Base-by-base conservation (phyloP, 208 protist species). In the Trypanosomatidae sp. region DNA sequence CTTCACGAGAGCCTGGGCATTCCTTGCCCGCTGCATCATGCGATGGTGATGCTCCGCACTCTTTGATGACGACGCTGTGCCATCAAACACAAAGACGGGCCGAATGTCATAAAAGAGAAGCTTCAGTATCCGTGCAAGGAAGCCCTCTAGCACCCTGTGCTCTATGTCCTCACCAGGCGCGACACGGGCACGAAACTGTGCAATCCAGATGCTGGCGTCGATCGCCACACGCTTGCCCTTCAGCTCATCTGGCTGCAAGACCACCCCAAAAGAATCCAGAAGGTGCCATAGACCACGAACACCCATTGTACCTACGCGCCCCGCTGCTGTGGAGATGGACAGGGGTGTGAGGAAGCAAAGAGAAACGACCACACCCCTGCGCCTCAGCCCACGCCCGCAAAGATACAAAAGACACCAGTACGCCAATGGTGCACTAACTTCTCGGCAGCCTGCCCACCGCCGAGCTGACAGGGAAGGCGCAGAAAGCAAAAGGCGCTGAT, bases 41-140 rank as follows among this genome's bases (percentile, higher is more conserved):
- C 93, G 80, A 1, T 88, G 84, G 19, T 73, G 80, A n/a, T 94
- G 68, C 73, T 95, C 90, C 49, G 72, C 77, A 22, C 73, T 58
- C 74, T 97, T 97, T 28, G 77, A 80, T 3, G 69, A 55, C 3
- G 88, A 84, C 13, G 93, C 69, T 3, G 73, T 47, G 8, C 93
- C 90, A 72, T 97, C 93, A 65, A 97, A 97, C 4, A 97, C 93
- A 85, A 97, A 95, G 46, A 97, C 81, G 7, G 93, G 89, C 19
- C 84, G 66, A 60, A 97, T 97, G 36, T 83, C 93, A 56, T 95
- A 96, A 52, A 94, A 95, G 43, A 97, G 70, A 30, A 97, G 85
- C 68, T 97, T 97, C 36, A 97, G 72, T 66, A 95, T 94, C 43
- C 91, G 89, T 25, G 80, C 64, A 15, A 95, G 69, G 71, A 97